phyloP scores from a whole-genome alignment of 441 rosid species.

The Breynia disticha region DNA sequence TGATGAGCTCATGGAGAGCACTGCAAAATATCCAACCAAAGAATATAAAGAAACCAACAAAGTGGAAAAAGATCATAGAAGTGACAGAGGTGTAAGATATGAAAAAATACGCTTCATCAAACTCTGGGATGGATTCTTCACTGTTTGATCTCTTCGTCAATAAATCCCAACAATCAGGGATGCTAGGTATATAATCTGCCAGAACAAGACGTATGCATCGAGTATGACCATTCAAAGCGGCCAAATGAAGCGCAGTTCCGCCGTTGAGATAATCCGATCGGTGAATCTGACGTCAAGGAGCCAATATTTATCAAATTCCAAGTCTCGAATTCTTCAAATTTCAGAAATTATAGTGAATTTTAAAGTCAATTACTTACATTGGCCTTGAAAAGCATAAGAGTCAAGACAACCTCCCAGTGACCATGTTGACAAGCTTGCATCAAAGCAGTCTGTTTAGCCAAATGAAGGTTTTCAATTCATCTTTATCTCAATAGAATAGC shows the following conservation, averaged over 20 bases:
- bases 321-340: background rate
- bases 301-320: conserved; percentile 8
- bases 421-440: conserved; percentile 99
- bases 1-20: conserved; percentile 53
- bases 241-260: conserved; percentile 87
- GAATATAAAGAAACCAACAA: conserved; percentile 7
- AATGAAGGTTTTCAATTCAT: background rate
- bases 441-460: conserved; percentile 64
- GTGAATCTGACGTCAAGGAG: conserved; percentile 46
- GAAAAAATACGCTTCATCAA: conserved; percentile 42
- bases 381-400: conserved; percentile 75
- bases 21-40: conserved; percentile 23
- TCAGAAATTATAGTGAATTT: background rate
- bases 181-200: conserved; percentile 73
- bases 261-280: conserved; percentile 86
- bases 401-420: conserved; percentile 93
- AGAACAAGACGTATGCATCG: conserved; percentile 77
- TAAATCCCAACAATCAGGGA: conserved; percentile 41
- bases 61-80: background rate
- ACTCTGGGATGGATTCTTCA: conserved; percentile 35
- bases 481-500: background rate
- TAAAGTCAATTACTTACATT: conserved; percentile 42
- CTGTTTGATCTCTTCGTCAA: conserved; percentile 27
- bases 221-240: conserved; percentile 85
- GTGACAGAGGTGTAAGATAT: background rate